phyloP scores from a whole-genome alignment of 352 stramenopile species.

The Pythium chondricola region DNA sequence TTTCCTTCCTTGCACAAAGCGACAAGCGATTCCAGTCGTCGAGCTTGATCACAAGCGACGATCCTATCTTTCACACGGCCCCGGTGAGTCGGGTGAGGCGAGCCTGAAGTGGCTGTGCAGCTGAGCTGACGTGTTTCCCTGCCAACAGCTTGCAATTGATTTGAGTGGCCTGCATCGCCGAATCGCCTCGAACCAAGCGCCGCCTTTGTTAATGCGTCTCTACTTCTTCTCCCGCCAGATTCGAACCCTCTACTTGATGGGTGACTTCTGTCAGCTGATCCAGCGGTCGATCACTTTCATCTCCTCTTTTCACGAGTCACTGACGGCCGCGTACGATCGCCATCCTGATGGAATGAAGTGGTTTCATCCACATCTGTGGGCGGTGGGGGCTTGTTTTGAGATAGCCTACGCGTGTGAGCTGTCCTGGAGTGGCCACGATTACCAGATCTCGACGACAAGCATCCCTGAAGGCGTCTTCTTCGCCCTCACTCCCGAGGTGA shows the following conservation, averaged over 20 bases:
- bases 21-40: constrained; percentile 12
- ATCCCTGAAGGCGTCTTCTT: constrained; percentile 35
- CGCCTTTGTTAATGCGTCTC: constrained; percentile 42
- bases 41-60: no score
- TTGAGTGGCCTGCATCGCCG: constrained; percentile 33
- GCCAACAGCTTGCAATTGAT: constrained; percentile 61
- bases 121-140: constrained; percentile 1
- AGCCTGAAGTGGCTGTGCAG: no score
- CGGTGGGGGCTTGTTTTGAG: constrained; percentile 64
- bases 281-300: constrained; percentile 53
- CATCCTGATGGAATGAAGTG: constrained; percentile 19
- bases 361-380: constrained; percentile 62
- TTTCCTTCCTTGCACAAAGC: constrained; percentile 20
- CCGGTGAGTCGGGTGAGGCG: no score
- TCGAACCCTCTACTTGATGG: constrained; percentile 67
- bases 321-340: constrained; percentile 23
- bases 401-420: constrained; percentile 71
- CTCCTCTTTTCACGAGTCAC: constrained; percentile 31
- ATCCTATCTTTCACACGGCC: no score
- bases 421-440: constrained; percentile 63
- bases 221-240: constrained; percentile 81
- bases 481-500: constrained; percentile 46
- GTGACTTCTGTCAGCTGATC: constrained; percentile 55
- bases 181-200: constrained; percentile 54
- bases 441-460: constrained; percentile 43